Conservation (phyloP, 176 grass and related monocot genomes). For the Ensete ventricosum region DNA sequence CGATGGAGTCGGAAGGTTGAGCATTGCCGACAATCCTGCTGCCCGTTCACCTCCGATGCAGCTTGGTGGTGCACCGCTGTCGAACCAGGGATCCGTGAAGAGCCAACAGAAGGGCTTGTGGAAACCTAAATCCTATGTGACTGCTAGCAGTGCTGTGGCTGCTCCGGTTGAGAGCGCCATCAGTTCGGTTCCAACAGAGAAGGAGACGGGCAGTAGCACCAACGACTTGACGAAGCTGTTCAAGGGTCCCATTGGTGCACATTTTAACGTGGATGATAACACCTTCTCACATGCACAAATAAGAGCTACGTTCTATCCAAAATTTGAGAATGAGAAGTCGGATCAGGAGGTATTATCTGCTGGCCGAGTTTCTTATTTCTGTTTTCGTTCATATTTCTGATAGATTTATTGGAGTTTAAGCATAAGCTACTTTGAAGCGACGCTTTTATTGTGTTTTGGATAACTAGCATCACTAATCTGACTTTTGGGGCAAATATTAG, state of each 20-base stretch:
- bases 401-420: background rate
- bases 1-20: conserved; percentile 15
- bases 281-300: conserved; percentile 62
- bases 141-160: conserved; percentile 14
- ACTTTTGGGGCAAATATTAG: background rate
- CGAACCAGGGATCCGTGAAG: background rate
- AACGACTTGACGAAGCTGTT: conserved; percentile 35
- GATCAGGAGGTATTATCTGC: conserved; percentile 60
- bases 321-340: conserved; percentile 96
- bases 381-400: background rate
- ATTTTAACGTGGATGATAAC: conserved; percentile 55
- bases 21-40: conserved; percentile 11
- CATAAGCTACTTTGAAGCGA: background rate
- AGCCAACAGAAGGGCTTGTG: conserved; percentile 16
- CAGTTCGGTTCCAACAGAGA: background rate
- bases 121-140: conserved; percentile 41
- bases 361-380: background rate
- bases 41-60: background rate
- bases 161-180: background rate
- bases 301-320: conserved; percentile 92
- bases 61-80: conserved; percentile 4
- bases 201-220: background rate
- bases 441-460: background rate
- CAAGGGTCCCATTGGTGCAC: conserved; percentile 39
- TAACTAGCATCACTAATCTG: background rate